Evolutionary conservation across 306 rosid species (phyloP), one percentile per base, ranked within the genome.

Genomic region (Cyclanthera cordifolia): DNA sequence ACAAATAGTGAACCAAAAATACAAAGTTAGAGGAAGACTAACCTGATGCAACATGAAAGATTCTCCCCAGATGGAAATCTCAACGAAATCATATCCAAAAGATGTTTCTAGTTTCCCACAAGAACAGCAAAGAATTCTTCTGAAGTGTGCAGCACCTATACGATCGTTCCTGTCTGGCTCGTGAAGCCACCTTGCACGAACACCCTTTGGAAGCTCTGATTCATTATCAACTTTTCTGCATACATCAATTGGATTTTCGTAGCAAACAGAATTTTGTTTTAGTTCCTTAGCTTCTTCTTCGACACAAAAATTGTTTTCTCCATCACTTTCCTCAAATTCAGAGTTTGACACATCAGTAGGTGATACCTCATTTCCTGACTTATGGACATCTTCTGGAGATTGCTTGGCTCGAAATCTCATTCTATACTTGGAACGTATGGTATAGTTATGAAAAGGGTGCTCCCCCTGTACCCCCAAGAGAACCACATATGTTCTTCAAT

Each of bases 31-130:
- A 24, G 65, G 24, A 75, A 59, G 53, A 64, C 89, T 81, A 82
- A 87, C 98, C 83, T 93, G 98, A 80, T 87, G 96, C 72, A 90
- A 73, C 95, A 93, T 93, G 84, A 93, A 93, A 37, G 95, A 90
- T 76, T 93, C 94, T 73, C 96, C 98, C 95, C 90, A 93, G 57
- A 93, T 81, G 54, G 83, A 74, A 58, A 93, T 21, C 87, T 87
- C 96, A 41, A 87, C 72, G 49, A 63, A 87, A 11, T 79, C 56
- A 75, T 54, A 57, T 70, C 88, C 88, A 63, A 71, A 74, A 0
- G 90, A 88, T 20, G 71, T 82, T 87, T 87, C 91, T 68, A 93
- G 81, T 76, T 81, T 85, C 45, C 82, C 96, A 73, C 95, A 87
- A 64, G 88, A 87, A 79, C 89, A 84, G 43, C 15, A 64, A 12